These are phyloP conservation scores for Gynostemma pentaphyllum DNA, from an alignment of 306 rosid species.

Conservation along the genomic window DNA sequence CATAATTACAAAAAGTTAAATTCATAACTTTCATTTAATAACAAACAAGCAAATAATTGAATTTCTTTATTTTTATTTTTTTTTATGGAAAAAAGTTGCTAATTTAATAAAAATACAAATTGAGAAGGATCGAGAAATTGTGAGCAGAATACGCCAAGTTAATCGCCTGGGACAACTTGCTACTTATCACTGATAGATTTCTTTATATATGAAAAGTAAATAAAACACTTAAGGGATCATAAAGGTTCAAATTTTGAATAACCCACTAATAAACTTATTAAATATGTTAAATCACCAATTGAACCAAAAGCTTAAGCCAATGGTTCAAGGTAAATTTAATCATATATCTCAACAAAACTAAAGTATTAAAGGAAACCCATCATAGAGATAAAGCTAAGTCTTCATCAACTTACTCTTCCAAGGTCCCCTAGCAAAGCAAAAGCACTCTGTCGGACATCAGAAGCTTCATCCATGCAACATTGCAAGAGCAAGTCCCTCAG, in stretches of 20 bases:
- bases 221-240: background rate
- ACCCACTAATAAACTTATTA: background rate
- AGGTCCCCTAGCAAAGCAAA: constrained; percentile 98
- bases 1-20: no score
- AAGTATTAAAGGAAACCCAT: background rate
- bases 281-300: no score
- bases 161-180: no score
- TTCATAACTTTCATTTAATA: background rate
- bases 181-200: no score
- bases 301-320: no score
- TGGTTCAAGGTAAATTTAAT: no score
- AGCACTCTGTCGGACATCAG: constrained; percentile 91
- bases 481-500: constrained; percentile 75
- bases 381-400: background rate
- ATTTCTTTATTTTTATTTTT: no score
- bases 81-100: no score
- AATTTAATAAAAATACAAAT: no score
- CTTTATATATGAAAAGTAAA: background rate
- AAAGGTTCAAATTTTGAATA: background rate
- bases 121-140: no score
- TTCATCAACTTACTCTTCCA: constrained; percentile 71
- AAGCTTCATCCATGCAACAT: constrained; percentile 83
- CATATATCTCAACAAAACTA: no score
- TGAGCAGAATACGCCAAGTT: no score
- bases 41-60: background rate